Base-by-base conservation (phyloP, 495 filamentous ascomycete species). In the Peziza echinospora region DNA sequence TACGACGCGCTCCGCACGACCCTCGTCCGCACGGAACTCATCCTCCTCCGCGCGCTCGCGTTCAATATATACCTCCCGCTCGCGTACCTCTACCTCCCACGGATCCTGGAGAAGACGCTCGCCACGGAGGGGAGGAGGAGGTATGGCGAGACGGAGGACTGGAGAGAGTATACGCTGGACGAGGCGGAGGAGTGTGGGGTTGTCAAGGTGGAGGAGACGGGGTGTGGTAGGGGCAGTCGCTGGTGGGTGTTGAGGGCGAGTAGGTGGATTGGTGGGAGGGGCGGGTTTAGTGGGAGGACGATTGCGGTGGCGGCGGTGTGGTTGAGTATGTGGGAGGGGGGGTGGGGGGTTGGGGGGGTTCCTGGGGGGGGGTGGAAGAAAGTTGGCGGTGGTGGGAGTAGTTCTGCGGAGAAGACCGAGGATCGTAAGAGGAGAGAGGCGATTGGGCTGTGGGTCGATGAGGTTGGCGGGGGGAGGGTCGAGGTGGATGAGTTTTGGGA, bases 1-100 rank as follows among this genome's bases (percentile, higher is more conserved):
- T 67, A 67, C 46, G 64, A 64, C 43, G 49, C 50, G 11, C 62
- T 67, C 17, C 62, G 65, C 21, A 52, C 54, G 11, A 67, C 65
- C n/a, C 50, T 67, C 23, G 63, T 67, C 16, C 54, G 58, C 16
- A 64, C 64, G 5, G 65, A 67, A 40, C 51, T 67, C 5, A 48
- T 67, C 7, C 50, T 67, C 0, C 51, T 67, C n/a, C 60, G 64
- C 11, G 60, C 64, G 9, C 51, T 67, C 21, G 54, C 56, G n/a
- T 67, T 67, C 46, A 62, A 66, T 28, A 45, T 65, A n/a, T 51
- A 62, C 10, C 23, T 63, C 9, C 53, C 65, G 13, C 48, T 64
- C 2, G 62, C 65, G 24, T 51, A 64, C 39, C 62, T 66, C 23
- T 67, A 60, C 45, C 51, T 67, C 19, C 52, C 56, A 16, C 55